A percentile compares a stretch with the other conserved stretches of the same genome.
These are phyloP conservation scores for Ophiocordyceps camponoti-saundersi DNA, from an alignment of 2,329 filamentous ascomycete species.

Conservation along the genomic window DNA sequence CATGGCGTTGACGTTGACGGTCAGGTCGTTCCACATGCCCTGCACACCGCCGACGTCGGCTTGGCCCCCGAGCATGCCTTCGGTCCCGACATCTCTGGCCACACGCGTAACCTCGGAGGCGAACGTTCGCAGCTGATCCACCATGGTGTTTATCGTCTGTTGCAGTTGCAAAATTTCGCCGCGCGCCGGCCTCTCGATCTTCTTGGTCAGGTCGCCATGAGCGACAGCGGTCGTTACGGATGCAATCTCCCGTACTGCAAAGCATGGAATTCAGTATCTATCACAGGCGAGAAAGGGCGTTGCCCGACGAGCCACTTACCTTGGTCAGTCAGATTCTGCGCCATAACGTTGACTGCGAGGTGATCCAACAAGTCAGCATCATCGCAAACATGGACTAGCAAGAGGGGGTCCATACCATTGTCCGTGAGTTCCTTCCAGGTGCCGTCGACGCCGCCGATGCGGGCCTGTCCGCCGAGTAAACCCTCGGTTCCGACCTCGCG, in stretches of 20 bases:
- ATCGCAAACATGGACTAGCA: neutral
- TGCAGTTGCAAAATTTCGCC: constrained; percentile 72
- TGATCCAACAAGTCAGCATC: constrained; percentile 7
- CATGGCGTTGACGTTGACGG: constrained; percentile 78
- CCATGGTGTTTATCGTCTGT: constrained; percentile 81
- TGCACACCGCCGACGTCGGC: constrained; percentile 71
- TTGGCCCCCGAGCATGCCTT: constrained; percentile 68
- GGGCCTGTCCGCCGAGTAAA: constrained; percentile 81
- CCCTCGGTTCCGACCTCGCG: constrained; percentile 94
- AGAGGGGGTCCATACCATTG: constrained; percentile 40
- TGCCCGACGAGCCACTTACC: constrained; percentile 16
- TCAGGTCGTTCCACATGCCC: constrained; percentile 80
- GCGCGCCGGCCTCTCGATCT: constrained; percentile 64
- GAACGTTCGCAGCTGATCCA: constrained; percentile 69
- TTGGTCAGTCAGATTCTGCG: constrained; percentile 66
- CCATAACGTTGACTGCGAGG: constrained; percentile 58
- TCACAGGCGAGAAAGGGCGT: neutral
- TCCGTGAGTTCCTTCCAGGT: constrained; percentile 96
- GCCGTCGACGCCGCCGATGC: constrained; percentile 84
- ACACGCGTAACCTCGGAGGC: constrained; percentile 72
- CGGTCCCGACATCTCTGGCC: constrained; percentile 68
- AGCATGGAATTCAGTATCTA: neutral
- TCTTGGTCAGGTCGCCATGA: constrained; percentile 68
- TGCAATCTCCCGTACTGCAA: constrained; percentile 60
- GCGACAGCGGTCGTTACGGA: constrained; percentile 72